Percentiles rank a stretch among this genome's conserved stretches.
These are phyloP conservation scores for Mycena galericulata DNA, from an alignment of 768 basidiomycete genomes.

Conservation along the genomic window DNA sequence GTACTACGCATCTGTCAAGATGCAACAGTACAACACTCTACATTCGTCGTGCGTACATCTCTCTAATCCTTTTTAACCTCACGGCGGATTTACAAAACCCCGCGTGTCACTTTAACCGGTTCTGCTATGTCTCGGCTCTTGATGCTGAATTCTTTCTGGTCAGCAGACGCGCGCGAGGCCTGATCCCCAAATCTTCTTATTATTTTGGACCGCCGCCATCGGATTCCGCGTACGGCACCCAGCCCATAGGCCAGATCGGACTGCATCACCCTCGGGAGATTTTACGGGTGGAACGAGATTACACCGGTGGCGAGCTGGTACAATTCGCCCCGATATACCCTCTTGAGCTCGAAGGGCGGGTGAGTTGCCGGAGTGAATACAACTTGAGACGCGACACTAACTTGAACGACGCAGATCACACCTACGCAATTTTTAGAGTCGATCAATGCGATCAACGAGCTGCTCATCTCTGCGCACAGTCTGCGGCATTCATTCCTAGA, in stretches of 20 bases:
- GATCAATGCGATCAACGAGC: conserved; percentile 90
- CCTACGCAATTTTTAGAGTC: conserved; percentile 92
- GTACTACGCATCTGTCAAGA: conserved; percentile 57
- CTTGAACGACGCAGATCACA: conserved; percentile 69
- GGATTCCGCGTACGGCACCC: conserved; percentile 84
- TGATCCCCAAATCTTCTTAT: conserved; percentile 85
- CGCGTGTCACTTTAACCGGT: no score
- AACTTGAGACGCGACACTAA: no score
- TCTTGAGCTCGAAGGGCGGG: conserved; percentile 92
- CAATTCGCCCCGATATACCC: conserved; percentile 94
- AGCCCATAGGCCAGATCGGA: conserved; percentile 87
- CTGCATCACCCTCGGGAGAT: conserved; percentile 93
- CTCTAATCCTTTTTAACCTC: conserved; percentile 5
- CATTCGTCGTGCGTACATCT: conserved; percentile 55
- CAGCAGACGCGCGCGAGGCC: conserved; percentile 53
- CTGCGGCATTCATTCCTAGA: conserved; percentile 78
- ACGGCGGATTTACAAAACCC: background rate
- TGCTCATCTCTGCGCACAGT: conserved; percentile 89
- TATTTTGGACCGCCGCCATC: conserved; percentile 84
- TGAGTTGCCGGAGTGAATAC: conserved; percentile 64
- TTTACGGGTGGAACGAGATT: conserved; percentile 92
- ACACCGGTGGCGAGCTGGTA: conserved; percentile 87
- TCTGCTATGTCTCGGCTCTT: no score
- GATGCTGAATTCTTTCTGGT: background rate
- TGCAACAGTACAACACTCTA: conserved; percentile 57